phyloP scores from a whole-genome alignment of 768 basidiomycete species.

The Calocera cornea region DNA sequence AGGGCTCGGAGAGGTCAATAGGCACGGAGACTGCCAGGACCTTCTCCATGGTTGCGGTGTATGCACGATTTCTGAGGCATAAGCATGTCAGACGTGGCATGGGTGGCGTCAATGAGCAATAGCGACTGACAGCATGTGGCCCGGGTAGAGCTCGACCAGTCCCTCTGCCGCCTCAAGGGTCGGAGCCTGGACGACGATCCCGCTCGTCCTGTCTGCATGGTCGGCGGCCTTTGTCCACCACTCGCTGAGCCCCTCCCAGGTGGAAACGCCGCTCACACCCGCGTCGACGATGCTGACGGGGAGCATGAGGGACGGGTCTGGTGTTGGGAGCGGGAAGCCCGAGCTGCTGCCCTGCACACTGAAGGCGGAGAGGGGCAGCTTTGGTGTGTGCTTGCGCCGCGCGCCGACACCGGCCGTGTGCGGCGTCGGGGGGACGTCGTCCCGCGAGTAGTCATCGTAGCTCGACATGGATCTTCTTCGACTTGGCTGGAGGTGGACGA shows the following conservation, averaged over 20 bases:
- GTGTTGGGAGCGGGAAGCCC: slow-evolving; percentile 45
- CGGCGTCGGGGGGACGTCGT: background rate
- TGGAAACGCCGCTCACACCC: slow-evolving; percentile 37
- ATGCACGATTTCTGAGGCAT: slow-evolving; percentile 19
- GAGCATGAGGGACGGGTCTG: slow-evolving; percentile 52
- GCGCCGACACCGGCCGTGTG: slow-evolving; percentile 26
- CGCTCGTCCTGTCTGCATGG: slow-evolving; percentile 27
- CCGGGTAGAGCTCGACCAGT: background rate
- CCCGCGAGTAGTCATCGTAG: background rate
- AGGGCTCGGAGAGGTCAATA: slow-evolving; percentile 38
- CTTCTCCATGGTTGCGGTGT: background rate
- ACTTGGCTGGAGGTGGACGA: background rate
- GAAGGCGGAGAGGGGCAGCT: slow-evolving; percentile 64
- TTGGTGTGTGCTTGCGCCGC: slow-evolving; percentile 54
- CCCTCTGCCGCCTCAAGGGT: slow-evolving; percentile 22
- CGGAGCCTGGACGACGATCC: slow-evolving; percentile 45
- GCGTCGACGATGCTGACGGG: slow-evolving; percentile 56
- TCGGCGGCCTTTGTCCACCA: slow-evolving; percentile 44
- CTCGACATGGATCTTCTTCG: background rate
- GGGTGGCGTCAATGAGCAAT: slow-evolving; percentile 4
- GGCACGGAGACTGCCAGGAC: slow-evolving; percentile 45
- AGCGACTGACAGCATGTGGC: background rate
- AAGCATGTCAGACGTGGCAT: slow-evolving; percentile 21
- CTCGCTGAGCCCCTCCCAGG: slow-evolving; percentile 30
- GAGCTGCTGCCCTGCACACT: slow-evolving; percentile 48